phyloP scores from a whole-genome alignment of 1,139 yeast genomes.

The Meyerozyma athensensis region DNA sequence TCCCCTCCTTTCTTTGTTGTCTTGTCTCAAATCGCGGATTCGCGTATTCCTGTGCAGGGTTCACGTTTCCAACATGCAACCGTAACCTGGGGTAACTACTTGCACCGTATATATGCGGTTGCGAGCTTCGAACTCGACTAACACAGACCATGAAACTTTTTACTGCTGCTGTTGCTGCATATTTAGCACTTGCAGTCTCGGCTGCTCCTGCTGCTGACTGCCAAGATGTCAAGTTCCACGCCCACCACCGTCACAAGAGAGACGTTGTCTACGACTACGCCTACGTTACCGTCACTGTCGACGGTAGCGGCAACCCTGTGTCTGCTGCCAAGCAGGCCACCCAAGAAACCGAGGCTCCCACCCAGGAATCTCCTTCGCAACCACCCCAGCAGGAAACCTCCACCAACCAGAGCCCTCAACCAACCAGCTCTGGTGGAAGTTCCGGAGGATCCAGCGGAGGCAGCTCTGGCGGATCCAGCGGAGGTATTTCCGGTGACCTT shows the following conservation, averaged over 20 bases:
- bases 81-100: constrained; percentile 3
- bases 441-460: too few relatives aligned
- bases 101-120: too few relatives aligned
- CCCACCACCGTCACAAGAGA: constrained; percentile 71
- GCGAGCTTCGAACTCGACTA: too few relatives aligned
- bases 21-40: not conserved
- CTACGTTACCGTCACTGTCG: constrained; percentile 72
- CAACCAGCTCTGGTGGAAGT: constrained; percentile 9
- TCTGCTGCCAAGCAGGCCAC: constrained; percentile 29
- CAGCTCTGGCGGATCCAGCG: too few relatives aligned
- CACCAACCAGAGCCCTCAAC: too few relatives aligned
- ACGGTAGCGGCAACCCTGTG: constrained; percentile 55
- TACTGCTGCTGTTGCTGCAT: constrained; percentile 28
- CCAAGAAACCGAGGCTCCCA: constrained; percentile 21
- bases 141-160: constrained; percentile 3
- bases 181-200: constrained; percentile 11
- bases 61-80: not conserved
- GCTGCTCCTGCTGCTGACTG: constrained; percentile 35
- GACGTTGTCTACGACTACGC: constrained; percentile 80
- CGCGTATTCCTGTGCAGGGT: not conserved
- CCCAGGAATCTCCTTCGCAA: constrained; percentile 10
- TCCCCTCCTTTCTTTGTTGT: not conserved
- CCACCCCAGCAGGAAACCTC: constrained; percentile 11
- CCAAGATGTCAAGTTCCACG: constrained; percentile 37
- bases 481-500: constrained; percentile 54